Evolutionary conservation across 768 basidiomycete species (phyloP), one percentile per base, ranked within the genome.

Genomic region (Pleurotus eryngii): DNA sequence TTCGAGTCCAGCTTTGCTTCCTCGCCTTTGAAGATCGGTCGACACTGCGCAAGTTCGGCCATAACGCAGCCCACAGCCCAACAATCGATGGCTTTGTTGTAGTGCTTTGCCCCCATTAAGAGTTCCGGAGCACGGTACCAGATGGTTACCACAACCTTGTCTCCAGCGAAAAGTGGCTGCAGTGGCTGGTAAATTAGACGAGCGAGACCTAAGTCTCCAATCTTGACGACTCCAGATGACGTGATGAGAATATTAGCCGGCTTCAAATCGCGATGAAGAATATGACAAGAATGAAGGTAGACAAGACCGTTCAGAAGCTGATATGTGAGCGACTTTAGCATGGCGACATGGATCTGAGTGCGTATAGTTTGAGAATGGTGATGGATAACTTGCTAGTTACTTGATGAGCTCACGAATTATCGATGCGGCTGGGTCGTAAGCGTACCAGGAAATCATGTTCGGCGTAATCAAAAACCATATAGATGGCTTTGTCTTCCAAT

Each of bases 91-190:
- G 95, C 91, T 63, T 92, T 94, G 62, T 97, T 96, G 70, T 99
- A 99, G 71, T 99, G 97, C 61, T 95, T 93, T 0, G 96, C 94
- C 24, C 97, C 96, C 74, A 99, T 81, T 8, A 99, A 81, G 2
- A 99, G 83, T 68, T 99, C 97, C 0, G 97, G 97, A 5, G 94
- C 93, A 53, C 97, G 90, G 69, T 99, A 99, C 97, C 97, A 98
- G 66, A 99, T 98, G 0, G 97, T 99, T 11, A 99, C 97, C 37
- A 98, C 97, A 24, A 99, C 95, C 66, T 98, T 98, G 74, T 99
- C 97, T 14, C 95, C 95, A 0, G 86, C 86, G 68, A 92, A 94
- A 2, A 99, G 77, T 1, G 90, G 88, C 62, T 97, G 95, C 1
- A 99, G 79, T 5, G 97, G 97, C 59, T 93, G 86, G 66, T 94